Percentiles rank a stretch among this genome's conserved stretches.
Conservation (phyloP, 2,329 filamentous ascomycete genomes). For the Talaromyces verruculosus region DNA sequence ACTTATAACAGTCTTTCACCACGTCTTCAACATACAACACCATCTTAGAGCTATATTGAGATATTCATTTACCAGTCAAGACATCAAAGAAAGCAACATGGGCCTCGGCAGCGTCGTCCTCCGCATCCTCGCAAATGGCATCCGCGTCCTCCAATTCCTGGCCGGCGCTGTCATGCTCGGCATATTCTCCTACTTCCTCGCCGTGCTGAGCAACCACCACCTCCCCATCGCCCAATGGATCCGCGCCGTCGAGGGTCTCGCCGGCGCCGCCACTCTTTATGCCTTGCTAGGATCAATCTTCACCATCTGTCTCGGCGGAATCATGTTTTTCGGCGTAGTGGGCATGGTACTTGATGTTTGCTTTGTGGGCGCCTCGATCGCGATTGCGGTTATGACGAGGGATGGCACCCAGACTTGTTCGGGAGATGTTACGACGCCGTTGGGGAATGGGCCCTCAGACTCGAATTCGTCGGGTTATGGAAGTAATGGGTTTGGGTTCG, state of each 20-base stretch:
- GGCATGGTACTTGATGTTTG: constrained; percentile 73
- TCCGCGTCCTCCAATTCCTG: constrained; percentile 72
- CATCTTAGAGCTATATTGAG: too few species aligned
- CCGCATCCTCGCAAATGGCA: constrained; percentile 66
- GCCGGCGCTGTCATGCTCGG: constrained; percentile 72
- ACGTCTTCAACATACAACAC: neutral
- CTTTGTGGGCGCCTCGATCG: constrained; percentile 77
- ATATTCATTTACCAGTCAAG: too few species aligned
- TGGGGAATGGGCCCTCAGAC: constrained; percentile 63
- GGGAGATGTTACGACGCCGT: constrained; percentile 63
- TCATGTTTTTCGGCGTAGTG: constrained; percentile 68
- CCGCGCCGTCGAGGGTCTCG: constrained; percentile 74
- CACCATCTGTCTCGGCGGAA: constrained; percentile 76
- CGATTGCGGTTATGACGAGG: constrained; percentile 73
- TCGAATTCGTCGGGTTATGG: constrained; percentile 51
- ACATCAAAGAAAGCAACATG: constrained; percentile 48
- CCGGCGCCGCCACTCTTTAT: constrained; percentile 74
- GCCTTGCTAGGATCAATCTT: constrained; percentile 69
- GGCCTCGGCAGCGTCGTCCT: constrained; percentile 62
- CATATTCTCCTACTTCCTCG: constrained; percentile 82
- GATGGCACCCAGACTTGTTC: constrained; percentile 67
- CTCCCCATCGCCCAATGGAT: constrained; percentile 63
- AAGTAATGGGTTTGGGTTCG: constrained; percentile 48
- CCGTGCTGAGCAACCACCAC: constrained; percentile 65
- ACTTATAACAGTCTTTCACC: neutral